phyloP scores from a whole-genome alignment of 257 asterid species.

The Primulina tabacum region DNA sequence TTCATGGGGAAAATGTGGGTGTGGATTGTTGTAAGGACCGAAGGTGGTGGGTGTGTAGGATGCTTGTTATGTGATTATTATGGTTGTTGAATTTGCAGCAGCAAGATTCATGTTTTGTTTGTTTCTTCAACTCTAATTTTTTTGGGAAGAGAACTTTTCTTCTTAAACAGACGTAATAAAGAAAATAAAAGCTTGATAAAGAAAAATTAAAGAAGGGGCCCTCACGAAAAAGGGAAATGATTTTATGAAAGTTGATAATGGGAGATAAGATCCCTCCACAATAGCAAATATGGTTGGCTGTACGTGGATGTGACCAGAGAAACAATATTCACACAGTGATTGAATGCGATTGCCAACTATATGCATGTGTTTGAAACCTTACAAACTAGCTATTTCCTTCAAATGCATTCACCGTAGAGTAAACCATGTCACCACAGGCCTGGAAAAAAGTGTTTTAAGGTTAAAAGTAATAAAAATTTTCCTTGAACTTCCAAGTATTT shows the following conservation, averaged over 20 bases:
- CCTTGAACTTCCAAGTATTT: too few species aligned
- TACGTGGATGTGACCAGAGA: not conserved
- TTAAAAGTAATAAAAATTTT: too few species aligned
- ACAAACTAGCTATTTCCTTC: too few species aligned
- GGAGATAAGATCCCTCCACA: constrained; percentile 26
- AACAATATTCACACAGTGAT: not conserved
- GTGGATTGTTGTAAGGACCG: constrained; percentile 30
- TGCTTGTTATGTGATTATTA: constrained; percentile 13
- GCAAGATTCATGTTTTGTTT: constrained; percentile 6
- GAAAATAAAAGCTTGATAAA: not conserved
- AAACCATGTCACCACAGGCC: too few species aligned
- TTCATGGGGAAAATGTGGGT: constrained; percentile 19
- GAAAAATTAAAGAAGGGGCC: constrained; percentile 24
- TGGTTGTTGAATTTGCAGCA: constrained; percentile 19
- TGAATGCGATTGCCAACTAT: not conserved
- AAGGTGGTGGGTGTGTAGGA: constrained; percentile 22
- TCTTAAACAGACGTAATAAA: too few species aligned
- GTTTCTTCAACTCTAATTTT: not conserved
- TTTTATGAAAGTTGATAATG: not conserved
- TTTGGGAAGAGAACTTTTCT: not conserved
- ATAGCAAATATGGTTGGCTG: constrained; percentile 11
- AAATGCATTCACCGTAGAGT: too few species aligned
- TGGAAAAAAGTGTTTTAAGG: too few species aligned
- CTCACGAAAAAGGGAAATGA: constrained; percentile 2
- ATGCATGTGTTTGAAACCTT: too few species aligned